Evolutionary conservation across 129 eudicot species (phyloP), one percentile per base, ranked within the genome.

Genomic region (Flaveria trinervia): DNA sequence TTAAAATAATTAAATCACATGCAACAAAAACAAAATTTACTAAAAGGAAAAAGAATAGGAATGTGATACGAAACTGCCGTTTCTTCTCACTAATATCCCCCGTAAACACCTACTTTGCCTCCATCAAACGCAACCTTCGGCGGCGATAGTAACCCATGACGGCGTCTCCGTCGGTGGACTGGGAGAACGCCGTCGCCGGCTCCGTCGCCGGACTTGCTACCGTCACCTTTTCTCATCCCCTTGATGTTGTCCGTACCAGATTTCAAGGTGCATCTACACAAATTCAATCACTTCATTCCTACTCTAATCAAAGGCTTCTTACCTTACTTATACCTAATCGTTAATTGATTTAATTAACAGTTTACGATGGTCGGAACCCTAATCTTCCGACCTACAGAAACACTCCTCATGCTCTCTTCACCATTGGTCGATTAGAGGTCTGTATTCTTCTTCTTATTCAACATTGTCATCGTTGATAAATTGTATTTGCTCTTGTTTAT

Each of bases 191-290:
- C 84, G 71, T 71, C 70, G 97, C 99, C 73, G 99, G 99, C 5
- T 79, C 99, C 79, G n/a, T 82, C 75, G 99, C 99, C 45, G 99
- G 99, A 23, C 82, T 95, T 59, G 99, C 97, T 39, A 89, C 99
- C 71, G 97, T 88, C 75, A 81, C 94, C 51, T 88, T 88, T 86
- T 70, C 91, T 65, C 97, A 95, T 62, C 99, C 99, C 22, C 97
- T 94, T 52, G 99, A 92, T 82, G 99, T 95, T 72, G 94, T 95
- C 83, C 99, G 99, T 33, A 92, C 99, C 15, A 83, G 99, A 74
- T 95, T 95, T 80, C 97, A 89, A 86, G 97, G 97, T 80, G n/a
- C 73, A 17, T 13, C 43, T 60, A 59, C 41, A 28, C 22, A 59
- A 65, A 8, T 6, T 22, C 1, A 12, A 12, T 20, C 2, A 16